A percentile compares a stretch with the other conserved stretches of the same genome.
phyloP scores from a whole-genome alignment of 2,329 filamentous ascomycete genomes.

The Fusarium dimerum region DNA sequence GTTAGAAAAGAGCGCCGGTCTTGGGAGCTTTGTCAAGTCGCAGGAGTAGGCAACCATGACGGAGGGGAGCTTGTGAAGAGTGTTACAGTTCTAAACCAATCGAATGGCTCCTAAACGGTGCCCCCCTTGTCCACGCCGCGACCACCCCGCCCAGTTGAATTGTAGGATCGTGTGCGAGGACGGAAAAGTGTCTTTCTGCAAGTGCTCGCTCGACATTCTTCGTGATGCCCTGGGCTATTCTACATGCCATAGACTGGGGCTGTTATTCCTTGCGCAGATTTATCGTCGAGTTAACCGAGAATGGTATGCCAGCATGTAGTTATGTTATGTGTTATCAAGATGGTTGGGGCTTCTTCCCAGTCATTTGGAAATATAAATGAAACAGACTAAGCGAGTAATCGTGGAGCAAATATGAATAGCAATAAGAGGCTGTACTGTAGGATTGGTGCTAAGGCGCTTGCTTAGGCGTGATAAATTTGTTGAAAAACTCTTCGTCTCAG shows the following conservation, averaged over 20 bases:
- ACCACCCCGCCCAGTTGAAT: background rate
- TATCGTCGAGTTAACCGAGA: background rate
- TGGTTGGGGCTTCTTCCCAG: too few relatives aligned
- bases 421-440: too few relatives aligned
- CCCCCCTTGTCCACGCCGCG: too few relatives aligned
- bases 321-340: too few relatives aligned
- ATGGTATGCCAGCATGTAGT: too few relatives aligned
- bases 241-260: background rate
- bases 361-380: too few relatives aligned
- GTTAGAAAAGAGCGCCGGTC: slow-evolving; percentile 24
- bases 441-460: too few relatives aligned
- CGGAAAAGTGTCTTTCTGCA: background rate
- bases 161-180: background rate
- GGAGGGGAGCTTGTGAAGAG: background rate
- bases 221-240: too few relatives aligned
- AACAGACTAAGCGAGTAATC: too few relatives aligned
- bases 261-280: background rate
- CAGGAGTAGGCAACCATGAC: slow-evolving; percentile 4
- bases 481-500: too few relatives aligned
- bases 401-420: too few relatives aligned
- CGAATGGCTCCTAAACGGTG: background rate
- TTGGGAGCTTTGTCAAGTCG: slow-evolving; percentile 10
- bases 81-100: background rate
- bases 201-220: background rate
- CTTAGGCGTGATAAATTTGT: too few relatives aligned